Conservation (phyloP, 306 rosid species). For the Glycine tomentella region DNA sequence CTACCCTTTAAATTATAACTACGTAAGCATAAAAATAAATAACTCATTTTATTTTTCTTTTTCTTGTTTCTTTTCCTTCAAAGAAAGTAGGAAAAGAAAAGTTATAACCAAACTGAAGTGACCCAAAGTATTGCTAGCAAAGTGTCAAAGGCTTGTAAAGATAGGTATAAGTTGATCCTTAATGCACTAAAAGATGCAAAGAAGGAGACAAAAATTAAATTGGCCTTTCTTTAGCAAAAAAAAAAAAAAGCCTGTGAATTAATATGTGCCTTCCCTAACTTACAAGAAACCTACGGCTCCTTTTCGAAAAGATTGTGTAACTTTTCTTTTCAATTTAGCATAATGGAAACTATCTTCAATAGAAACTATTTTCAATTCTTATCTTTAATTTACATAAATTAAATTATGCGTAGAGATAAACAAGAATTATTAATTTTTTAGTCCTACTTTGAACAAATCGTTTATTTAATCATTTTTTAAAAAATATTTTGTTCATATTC, state of each 20-base stretch:
- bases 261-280: conserved; percentile 65
- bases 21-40: conserved; percentile 31
- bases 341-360: neutral
- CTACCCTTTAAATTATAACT: conserved; percentile 37
- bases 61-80: neutral
- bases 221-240: conserved; percentile 44
- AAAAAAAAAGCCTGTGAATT: neutral
- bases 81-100: conserved; percentile 44
- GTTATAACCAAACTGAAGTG: conserved; percentile 45
- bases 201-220: conserved; percentile 42
- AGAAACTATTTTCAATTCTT: neutral
- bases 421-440: too few relatives aligned
- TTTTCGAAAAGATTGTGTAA: conserved; percentile 47
- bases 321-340: conserved; percentile 44
- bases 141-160: conserved; percentile 51
- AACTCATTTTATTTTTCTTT: neutral
- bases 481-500: too few relatives aligned
- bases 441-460: too few relatives aligned
- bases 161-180: conserved; percentile 40
- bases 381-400: neutral
- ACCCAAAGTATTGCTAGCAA: conserved; percentile 47
- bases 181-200: conserved; percentile 49
- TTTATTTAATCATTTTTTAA: too few relatives aligned
- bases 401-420: neutral
- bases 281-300: conserved; percentile 63